Conservation (phyloP, 208 protist genomes). For the Leishmania turanica region DNA sequence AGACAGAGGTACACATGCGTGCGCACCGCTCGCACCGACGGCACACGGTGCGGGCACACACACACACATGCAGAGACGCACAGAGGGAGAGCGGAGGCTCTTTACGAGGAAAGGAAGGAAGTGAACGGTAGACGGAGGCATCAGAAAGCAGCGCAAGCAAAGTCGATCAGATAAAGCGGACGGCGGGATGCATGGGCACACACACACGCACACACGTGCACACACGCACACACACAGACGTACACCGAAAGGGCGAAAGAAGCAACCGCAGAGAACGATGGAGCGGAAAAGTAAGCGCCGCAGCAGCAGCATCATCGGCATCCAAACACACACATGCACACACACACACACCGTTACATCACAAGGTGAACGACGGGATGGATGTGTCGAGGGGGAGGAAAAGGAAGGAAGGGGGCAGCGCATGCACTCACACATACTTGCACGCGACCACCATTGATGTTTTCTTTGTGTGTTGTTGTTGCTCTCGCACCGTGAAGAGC, state of each 20-base stretch:
- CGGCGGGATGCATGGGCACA: too few species aligned
- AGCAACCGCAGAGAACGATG: background rate
- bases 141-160: too few species aligned
- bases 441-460: accelerated
- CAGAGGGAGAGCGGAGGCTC: too few species aligned
- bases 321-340: background rate
- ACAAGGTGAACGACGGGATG: background rate
- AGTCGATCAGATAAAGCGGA: too few species aligned
- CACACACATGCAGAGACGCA: background rate
- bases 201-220: background rate
- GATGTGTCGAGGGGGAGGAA: background rate
- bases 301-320: background rate
- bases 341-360: background rate
- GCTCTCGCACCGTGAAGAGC: too few species aligned
- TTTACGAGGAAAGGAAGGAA: too few species aligned
- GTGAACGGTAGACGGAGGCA: too few species aligned
- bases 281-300: background rate
- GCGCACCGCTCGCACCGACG: background rate
- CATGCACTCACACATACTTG: background rate
- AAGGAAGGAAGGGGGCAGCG: background rate
- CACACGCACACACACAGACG: background rate
- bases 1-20: background rate
- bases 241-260: background rate
- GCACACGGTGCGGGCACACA: background rate
- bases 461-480: too few species aligned